Evolutionary conservation across 306 rosid species (phyloP).

Genomic region (Adenanthera pavonina): DNA sequence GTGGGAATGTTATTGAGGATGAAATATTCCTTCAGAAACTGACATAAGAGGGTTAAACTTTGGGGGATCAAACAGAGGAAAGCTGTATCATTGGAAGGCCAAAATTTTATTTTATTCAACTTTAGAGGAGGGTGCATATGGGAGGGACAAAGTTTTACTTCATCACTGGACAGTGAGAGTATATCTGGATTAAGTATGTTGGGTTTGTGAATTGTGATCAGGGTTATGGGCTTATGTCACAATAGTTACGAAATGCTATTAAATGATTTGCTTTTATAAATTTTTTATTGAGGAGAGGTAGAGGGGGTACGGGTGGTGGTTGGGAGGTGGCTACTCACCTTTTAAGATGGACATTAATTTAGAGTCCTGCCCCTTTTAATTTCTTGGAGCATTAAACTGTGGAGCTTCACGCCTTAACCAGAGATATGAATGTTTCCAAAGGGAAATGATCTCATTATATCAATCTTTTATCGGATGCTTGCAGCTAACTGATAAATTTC

Average conservation of each 20-base stretch:
- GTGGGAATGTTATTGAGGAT: not conserved
- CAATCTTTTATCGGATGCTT: not conserved
- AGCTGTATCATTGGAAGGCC: not conserved
- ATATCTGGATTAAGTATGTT: not conserved
- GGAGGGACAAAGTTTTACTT: not conserved
- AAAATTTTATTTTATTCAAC: not conserved
- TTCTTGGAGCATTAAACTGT: slow-evolving; percentile 2
- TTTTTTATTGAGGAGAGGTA: not conserved
- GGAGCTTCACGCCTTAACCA: not conserved
- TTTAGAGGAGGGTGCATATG: not conserved
- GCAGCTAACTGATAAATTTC: not conserved
- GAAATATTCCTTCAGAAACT: not conserved
- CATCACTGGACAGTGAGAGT: slow-evolving; percentile 1
- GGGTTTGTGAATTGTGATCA: not conserved
- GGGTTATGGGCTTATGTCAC: not conserved
- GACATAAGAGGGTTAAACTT: not conserved
- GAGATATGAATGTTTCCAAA: not conserved
- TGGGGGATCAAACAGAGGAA: not conserved
- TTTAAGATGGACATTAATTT: too few relatives aligned
- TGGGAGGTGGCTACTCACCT: too few relatives aligned
- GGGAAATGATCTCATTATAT: not conserved
- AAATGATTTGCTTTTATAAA: not conserved
- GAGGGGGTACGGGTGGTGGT: not conserved
- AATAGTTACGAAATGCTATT: not conserved
- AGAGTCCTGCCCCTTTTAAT: not conserved